Evolutionary conservation across 1,284 basidiomycete genomes (phyloP).

Genomic region (Ceratobasidium sp.): DNA sequence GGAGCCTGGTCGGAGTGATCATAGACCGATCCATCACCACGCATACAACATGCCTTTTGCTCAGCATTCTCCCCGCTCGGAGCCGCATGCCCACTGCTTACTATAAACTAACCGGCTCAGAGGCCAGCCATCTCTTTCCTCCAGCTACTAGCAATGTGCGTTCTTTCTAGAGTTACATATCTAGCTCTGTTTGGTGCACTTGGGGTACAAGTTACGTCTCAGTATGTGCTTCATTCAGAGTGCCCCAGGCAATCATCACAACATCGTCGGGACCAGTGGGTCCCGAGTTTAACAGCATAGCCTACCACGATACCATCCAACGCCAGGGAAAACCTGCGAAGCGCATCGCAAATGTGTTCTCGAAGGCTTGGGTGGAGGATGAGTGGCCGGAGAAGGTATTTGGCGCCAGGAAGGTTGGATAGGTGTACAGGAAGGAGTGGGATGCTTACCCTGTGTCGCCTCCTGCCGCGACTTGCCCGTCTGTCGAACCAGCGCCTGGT

Average conservation of each 20-base stretch:
- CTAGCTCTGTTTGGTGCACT: background rate
- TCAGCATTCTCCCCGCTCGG: too few relatives aligned
- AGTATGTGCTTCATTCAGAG: constrained; percentile 39
- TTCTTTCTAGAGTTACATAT: background rate
- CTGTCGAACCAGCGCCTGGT: constrained; percentile 76
- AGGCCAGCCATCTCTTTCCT: too few relatives aligned
- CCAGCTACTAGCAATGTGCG: too few relatives aligned
- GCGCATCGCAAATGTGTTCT: constrained; percentile 90
- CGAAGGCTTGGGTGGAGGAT: constrained; percentile 69
- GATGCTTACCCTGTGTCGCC: constrained; percentile 78
- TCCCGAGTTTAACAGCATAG: constrained; percentile 88
- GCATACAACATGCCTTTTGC: too few relatives aligned
- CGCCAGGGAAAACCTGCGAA: constrained; percentile 56
- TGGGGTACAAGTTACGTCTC: constrained; percentile 7
- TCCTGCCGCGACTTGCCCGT: constrained; percentile 75
- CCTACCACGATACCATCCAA: constrained; percentile 77
- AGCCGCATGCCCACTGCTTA: too few relatives aligned
- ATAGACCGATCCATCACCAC: too few relatives aligned
- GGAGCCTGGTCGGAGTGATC: too few relatives aligned
- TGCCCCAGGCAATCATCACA: constrained; percentile 82
- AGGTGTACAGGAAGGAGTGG: constrained; percentile 89
- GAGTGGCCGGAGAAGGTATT: constrained; percentile 76
- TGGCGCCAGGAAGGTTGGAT: constrained; percentile 70
- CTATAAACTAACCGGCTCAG: too few relatives aligned
- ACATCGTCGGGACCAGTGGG: constrained; percentile 65